Evolutionary conservation across 768 basidiomycete species (phyloP).

Genomic region (Epithele typhae): DNA sequence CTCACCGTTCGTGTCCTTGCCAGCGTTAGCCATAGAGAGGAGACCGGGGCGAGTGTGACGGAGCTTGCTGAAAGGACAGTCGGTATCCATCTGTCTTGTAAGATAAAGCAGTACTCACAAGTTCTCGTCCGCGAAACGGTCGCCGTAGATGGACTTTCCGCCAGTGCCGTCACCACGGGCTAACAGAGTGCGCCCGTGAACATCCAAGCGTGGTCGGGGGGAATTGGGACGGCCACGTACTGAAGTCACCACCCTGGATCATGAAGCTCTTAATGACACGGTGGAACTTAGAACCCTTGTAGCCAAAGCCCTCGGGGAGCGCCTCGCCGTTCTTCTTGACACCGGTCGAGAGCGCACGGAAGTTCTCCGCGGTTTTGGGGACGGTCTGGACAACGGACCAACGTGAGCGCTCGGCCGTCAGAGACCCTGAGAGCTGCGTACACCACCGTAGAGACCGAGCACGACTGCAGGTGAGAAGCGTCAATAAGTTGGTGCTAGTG

Average conservation of each 20-base stretch:
- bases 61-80: constrained; percentile 66
- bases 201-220: constrained; percentile 12
- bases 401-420: neutral
- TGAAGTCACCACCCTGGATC: constrained; percentile 99
- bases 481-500: constrained; percentile 10
- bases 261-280: constrained; percentile 94
- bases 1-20: constrained; percentile 87
- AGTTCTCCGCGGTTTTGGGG: constrained; percentile 96
- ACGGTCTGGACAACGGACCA: constrained; percentile 58
- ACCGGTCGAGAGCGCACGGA: constrained; percentile 88
- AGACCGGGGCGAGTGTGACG: constrained; percentile 85
- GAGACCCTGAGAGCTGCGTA: no score
- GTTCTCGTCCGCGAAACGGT: constrained; percentile 92
- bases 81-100: neutral
- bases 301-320: constrained; percentile 75
- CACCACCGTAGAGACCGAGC: constrained; percentile 89
- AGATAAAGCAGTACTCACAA: constrained; percentile 49
- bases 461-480: constrained; percentile 44
- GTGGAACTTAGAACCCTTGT: constrained; percentile 96
- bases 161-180: constrained; percentile 86
- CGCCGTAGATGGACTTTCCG: constrained; percentile 93
- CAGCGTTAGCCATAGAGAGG: constrained; percentile 94
- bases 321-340: constrained; percentile 68
- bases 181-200: no score
- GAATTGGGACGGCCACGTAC: constrained; percentile 42